Conservation (phyloP, 805 yeast species). For the Nakazawaea holstii region DNA sequence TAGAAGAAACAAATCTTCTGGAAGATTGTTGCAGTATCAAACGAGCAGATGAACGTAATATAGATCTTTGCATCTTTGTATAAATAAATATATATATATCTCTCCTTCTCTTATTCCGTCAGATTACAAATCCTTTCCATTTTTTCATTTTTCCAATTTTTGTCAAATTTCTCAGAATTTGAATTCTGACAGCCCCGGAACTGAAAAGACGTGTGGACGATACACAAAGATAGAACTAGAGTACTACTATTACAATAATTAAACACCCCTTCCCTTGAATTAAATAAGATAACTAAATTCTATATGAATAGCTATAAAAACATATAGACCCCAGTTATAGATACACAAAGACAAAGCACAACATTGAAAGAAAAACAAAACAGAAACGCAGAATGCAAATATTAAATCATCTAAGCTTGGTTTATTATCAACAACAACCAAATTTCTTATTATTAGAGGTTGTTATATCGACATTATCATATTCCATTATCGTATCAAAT, state of each 20-base stretch:
- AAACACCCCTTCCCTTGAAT: too few relatives aligned
- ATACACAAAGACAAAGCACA: background rate
- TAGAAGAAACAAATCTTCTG: background rate
- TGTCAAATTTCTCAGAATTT: too few relatives aligned
- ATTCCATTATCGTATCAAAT: slow-evolving; percentile 15
- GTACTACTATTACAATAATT: too few relatives aligned
- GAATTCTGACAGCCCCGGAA: too few relatives aligned
- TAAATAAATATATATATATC: background rate
- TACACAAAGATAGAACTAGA: too few relatives aligned
- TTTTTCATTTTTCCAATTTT: too few relatives aligned
- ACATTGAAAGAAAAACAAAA: background rate
- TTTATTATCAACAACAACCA: slow-evolving; percentile 7
- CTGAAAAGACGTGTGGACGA: too few relatives aligned
- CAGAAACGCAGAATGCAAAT: background rate
- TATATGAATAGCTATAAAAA: background rate
- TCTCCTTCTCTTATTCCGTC: too few relatives aligned
- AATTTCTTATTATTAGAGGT: background rate
- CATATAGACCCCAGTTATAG: background rate
- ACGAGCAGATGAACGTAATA: slow-evolving; percentile 1
- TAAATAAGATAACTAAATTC: too few relatives aligned
- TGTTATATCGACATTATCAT: slow-evolving; percentile 20
- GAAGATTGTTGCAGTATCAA: background rate
- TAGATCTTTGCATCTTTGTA: background rate
- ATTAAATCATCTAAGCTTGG: too few relatives aligned
- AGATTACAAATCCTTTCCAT: background rate